Base-by-base conservation (phyloP, 352 stramenopile genomes). In the Globisporangium paroecandrum region DNA sequence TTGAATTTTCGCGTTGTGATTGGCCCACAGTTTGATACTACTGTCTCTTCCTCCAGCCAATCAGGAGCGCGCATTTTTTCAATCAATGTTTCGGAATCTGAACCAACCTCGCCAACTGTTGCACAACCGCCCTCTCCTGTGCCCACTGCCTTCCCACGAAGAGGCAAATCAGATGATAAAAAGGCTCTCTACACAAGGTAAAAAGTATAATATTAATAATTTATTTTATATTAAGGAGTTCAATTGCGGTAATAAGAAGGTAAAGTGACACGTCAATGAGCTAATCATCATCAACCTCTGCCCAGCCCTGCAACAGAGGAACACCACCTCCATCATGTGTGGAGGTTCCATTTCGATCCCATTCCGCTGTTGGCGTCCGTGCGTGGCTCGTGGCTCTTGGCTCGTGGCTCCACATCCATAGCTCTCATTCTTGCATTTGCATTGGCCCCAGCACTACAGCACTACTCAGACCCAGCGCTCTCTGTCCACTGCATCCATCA, bases 361-460 rank as follows among this genome's bases (percentile, higher is more conserved):
- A 46, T 61, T 61, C 55, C 55, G 55, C 55, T 61, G 55, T 61
- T 61, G 29, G 15, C 24, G 29, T 4, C 18, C n/a, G 54, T 36
- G 32, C 32, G 5, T 36, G 32, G 7, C 32, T 36, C 32, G 4
- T 36, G 32, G 32, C 32, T 36, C 32, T 8, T 32, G 29, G 24
- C 8, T 58, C 9, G 4, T 34, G 22, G 5, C 51, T 29, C 15
- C 8, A 8, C 27, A 9, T 38, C 8, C 25, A 60, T 3, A 25
- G 18, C n/a, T 32, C 55, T 27, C 55, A 61, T 20, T 61, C 29
- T n/a, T 27, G 20, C 55, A 46, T 46, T 61, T 6, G 29, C 55
- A n/a, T 34, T 61, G 29, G 9, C 7, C 3, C 1, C 10, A n/a
- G 29, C 29, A 46, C 29, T 13, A 29, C 54, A n/a, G 46, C 18